These are phyloP conservation scores for Bipolaris cookei DNA, from an alignment of 2,329 filamentous ascomycete species.

Conservation along the genomic window DNA sequence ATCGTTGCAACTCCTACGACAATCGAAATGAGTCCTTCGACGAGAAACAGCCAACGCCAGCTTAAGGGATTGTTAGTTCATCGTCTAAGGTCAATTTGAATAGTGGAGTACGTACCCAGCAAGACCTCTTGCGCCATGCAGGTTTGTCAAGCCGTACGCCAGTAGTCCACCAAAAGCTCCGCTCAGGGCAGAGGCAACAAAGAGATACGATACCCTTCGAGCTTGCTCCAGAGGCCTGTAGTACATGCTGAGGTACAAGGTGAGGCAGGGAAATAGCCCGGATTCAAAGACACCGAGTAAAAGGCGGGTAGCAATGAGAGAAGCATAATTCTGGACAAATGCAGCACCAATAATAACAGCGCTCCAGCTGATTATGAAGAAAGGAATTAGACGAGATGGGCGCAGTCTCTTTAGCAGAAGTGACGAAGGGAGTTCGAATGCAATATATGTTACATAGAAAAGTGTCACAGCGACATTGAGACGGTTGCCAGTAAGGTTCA, in stretches of 20 bases:
- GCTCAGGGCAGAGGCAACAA: conserved; percentile 58
- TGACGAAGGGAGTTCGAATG: conserved; percentile 56
- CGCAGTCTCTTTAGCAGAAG: conserved; percentile 54
- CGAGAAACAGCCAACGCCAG: conserved; percentile 59
- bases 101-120: conserved; percentile 2
- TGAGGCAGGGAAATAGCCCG: conserved; percentile 30
- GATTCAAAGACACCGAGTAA: conserved; percentile 34
- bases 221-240: conserved; percentile 54
- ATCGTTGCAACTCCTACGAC: conserved; percentile 56
- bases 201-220: conserved; percentile 58
- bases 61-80: not conserved
- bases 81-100: not conserved
- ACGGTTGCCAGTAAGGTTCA: conserved; percentile 47
- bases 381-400: conserved; percentile 24
- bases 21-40: conserved; percentile 62
- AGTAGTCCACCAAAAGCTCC: conserved; percentile 63
- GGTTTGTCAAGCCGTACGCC: conserved; percentile 48
- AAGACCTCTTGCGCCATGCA: conserved; percentile 17
- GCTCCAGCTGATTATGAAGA: conserved; percentile 26
- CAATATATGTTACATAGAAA: conserved; percentile 60
- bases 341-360: conserved; percentile 22
- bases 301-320: conserved; percentile 30
- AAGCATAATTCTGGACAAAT: conserved; percentile 29
- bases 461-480: conserved; percentile 57
- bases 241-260: conserved; percentile 28